These are phyloP conservation scores for Candida arabinofermentans DNA, from an alignment of 805 yeast species.

Conservation along the genomic window DNA sequence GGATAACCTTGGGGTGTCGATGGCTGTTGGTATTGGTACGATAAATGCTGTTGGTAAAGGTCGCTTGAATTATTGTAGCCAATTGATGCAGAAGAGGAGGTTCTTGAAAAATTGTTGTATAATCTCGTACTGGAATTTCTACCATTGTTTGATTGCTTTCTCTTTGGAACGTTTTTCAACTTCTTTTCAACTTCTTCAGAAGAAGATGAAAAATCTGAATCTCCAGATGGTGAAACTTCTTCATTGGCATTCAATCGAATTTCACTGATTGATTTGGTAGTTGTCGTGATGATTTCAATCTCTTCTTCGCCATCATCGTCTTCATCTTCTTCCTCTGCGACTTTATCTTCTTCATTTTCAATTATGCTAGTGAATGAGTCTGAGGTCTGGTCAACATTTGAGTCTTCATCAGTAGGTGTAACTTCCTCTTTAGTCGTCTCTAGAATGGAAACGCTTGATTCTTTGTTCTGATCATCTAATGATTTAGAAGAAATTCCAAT, in stretches of 20 bases:
- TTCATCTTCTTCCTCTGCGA: neutral
- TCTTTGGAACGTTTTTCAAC: neutral
- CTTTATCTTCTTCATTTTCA: neutral
- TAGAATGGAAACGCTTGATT: neutral
- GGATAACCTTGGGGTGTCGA: neutral
- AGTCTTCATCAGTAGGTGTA: slow-evolving; percentile 5
- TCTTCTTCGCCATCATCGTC: neutral
- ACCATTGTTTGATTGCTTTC: neutral
- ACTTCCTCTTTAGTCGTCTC: slow-evolving; percentile 4
- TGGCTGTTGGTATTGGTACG: neutral
- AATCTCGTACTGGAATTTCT: slow-evolving; percentile 1
- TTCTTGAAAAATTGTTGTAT: slow-evolving; percentile 11
- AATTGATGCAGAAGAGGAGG: slow-evolving; percentile 15
- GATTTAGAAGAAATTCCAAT: slow-evolving; percentile 25
- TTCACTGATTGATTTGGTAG: neutral
- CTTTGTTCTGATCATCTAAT: slow-evolving; percentile 7
- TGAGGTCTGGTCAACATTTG: slow-evolving; percentile 8
- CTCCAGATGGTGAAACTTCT: neutral
- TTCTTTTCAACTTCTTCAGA: neutral
- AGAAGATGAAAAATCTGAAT: neutral
- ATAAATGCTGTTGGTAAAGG: neutral
- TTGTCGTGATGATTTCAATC: neutral
- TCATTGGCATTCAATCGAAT: neutral
- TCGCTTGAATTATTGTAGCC: slow-evolving; percentile 6
- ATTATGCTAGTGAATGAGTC: too few species aligned